phyloP scores from a whole-genome alignment of 345 rosid genomes.

The Capsella bursapastoris region DNA sequence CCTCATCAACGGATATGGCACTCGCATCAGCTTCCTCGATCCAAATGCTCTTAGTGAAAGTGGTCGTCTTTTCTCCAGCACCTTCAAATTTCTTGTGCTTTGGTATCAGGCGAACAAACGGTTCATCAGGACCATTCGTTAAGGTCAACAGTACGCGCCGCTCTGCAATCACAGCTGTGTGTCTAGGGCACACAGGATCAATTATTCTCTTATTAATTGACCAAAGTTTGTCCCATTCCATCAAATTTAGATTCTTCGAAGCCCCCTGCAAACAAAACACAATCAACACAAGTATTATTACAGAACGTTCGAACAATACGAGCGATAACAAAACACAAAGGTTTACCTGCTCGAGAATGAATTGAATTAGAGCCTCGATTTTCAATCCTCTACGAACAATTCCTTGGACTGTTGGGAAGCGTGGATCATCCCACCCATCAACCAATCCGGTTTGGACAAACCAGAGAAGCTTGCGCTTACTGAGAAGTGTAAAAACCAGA shows the following conservation, averaged over 20 bases:
- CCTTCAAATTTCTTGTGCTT: constrained; percentile 91
- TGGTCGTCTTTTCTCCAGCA: constrained; percentile 92
- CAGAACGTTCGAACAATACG: neutral
- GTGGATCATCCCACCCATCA: constrained; percentile 98
- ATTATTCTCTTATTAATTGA: constrained; percentile 86
- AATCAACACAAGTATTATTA: neutral
- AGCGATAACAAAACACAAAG: constrained; percentile 1
- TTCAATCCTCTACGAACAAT: constrained; percentile 91
- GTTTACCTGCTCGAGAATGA: constrained; percentile 89
- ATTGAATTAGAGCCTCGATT: constrained; percentile 86
- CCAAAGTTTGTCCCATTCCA: constrained; percentile 99
- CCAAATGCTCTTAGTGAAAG: constrained; percentile 81
- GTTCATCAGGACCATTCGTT: constrained; percentile 66
- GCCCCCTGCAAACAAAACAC: constrained; percentile 65
- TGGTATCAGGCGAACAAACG: constrained; percentile 75
- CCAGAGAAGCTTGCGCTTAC: constrained; percentile 96
- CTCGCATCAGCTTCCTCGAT: constrained; percentile 75
- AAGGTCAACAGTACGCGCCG: constrained; percentile 61
- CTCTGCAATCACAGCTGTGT: constrained; percentile 86
- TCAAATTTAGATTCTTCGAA: constrained; percentile 87
- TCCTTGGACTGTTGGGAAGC: constrained; percentile 98
- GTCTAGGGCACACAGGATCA: constrained; percentile 95
- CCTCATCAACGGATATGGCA: constrained; percentile 70
- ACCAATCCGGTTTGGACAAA: constrained; percentile 87
- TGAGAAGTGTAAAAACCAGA: constrained; percentile 88